These are phyloP conservation scores for Marchantia polymorpha DNA, from an alignment of 225 moss, liverwort and hornwort species.

Conservation along the genomic window DNA sequence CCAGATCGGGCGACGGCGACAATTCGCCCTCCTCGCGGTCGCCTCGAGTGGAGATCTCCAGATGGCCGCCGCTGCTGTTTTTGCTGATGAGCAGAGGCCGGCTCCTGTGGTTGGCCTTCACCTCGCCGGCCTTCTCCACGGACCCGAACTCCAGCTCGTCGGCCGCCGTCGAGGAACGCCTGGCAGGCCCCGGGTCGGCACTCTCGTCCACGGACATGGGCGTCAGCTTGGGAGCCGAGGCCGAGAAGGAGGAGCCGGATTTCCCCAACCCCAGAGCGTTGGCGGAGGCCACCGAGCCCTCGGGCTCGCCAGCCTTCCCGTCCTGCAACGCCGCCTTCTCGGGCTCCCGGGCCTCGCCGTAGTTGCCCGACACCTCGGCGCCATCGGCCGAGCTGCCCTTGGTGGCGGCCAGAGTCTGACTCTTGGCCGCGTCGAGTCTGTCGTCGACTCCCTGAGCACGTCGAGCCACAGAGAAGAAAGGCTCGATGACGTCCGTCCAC, in stretches of 20 bases:
- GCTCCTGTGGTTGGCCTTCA: slow-evolving; percentile 34
- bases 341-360: slow-evolving; percentile 29
- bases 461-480: slow-evolving; percentile 59
- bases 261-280: slow-evolving; percentile 16
- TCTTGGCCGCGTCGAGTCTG: slow-evolving; percentile 36
- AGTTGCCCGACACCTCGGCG: slow-evolving; percentile 30
- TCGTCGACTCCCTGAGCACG: slow-evolving; percentile 45
- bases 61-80: slow-evolving; percentile 31
- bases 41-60: slow-evolving; percentile 31
- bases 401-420: slow-evolving; percentile 16
- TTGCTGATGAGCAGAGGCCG: slow-evolving; percentile 27
- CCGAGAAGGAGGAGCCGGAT: slow-evolving; percentile 22
- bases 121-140: slow-evolving; percentile 33
- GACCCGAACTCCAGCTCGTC: slow-evolving; percentile 28
- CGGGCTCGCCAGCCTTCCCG: slow-evolving; percentile 14
- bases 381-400: slow-evolving; percentile 34
- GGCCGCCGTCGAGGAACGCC: slow-evolving; percentile 24
- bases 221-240: slow-evolving; percentile 24
- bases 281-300: slow-evolving; percentile 16
- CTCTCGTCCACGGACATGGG: slow-evolving; percentile 29
- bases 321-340: slow-evolving; percentile 34
- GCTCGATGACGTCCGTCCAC: slow-evolving; percentile 64
- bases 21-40: slow-evolving; percentile 53
- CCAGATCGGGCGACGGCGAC: slow-evolving; percentile 51
- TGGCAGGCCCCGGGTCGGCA: slow-evolving; percentile 30